Conservation (phyloP, 345 rosid genomes). For the Syzygium jambos region DNA sequence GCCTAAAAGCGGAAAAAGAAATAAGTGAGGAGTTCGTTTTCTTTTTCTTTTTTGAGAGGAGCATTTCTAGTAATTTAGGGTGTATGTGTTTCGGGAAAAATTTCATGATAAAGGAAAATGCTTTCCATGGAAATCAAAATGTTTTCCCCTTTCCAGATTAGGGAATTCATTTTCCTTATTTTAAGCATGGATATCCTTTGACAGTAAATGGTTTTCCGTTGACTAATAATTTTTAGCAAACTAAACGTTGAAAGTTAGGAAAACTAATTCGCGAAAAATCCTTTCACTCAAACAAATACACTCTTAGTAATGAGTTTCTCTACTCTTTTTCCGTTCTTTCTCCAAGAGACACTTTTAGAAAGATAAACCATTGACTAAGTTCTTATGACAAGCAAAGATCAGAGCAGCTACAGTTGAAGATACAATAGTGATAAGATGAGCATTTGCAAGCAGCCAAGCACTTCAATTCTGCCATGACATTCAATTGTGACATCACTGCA, state of each 20-base stretch:
- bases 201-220: neutral
- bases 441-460: neutral
- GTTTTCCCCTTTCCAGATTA: neutral
- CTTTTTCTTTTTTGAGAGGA: too few relatives aligned
- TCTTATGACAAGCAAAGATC: neutral
- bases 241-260: rapidly evolving
- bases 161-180: rapidly evolving
- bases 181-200: rapidly evolving
- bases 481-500: neutral
- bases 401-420: neutral
- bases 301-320: too few relatives aligned
- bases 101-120: neutral
- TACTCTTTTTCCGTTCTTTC: too few relatives aligned
- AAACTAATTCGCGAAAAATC: rapidly evolving
- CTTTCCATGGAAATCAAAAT: neutral
- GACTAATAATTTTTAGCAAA: neutral
- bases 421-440: neutral
- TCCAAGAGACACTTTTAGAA: too few relatives aligned
- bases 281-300: neutral
- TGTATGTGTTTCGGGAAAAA: neutral
- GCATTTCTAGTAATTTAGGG: too few relatives aligned
- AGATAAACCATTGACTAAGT: neutral
- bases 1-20: slow-evolving; percentile 15
- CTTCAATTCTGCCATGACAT: neutral
- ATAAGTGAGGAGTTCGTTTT: too few relatives aligned